These are phyloP conservation scores for Iris pallida DNA, from an alignment of 116 monocot species.

Conservation along the genomic window DNA sequence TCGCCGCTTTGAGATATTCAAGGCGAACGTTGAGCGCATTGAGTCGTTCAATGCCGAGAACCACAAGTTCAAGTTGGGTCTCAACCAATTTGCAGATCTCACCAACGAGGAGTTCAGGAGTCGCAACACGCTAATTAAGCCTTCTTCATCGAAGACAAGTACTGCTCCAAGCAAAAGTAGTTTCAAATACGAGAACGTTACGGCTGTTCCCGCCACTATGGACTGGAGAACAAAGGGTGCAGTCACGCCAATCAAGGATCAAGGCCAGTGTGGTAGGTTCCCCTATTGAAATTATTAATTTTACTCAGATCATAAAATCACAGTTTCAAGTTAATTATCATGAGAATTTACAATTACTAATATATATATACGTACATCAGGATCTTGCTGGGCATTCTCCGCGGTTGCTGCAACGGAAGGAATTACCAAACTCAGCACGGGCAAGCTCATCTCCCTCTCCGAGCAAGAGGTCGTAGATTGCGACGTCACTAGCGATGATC, in stretches of 20 bases:
- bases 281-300: not conserved
- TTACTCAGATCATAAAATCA: no score
- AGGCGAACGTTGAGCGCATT: constrained; percentile 7
- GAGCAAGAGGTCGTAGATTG: no score
- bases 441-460: no score
- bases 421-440: no score
- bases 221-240: constrained; percentile 3
- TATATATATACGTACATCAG: not conserved
- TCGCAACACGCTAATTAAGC: not conserved
- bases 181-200: constrained; percentile 7
- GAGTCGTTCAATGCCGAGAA: constrained; percentile 7
- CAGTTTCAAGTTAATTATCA: no score
- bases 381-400: constrained; percentile 14
- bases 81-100: constrained; percentile 13
- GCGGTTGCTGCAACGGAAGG: constrained; percentile 10
- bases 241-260: constrained; percentile 6
- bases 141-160: not conserved
- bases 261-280: constrained; percentile 14
- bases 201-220: not conserved
- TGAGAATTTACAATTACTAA: no score
- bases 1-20: constrained; percentile 11
- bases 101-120: constrained; percentile 8
- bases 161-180: not conserved
- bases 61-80: constrained; percentile 13
- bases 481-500: no score